These are phyloP conservation scores for Catharanthus roseus DNA, from an alignment of 257 asterid species.

Conservation along the genomic window DNA sequence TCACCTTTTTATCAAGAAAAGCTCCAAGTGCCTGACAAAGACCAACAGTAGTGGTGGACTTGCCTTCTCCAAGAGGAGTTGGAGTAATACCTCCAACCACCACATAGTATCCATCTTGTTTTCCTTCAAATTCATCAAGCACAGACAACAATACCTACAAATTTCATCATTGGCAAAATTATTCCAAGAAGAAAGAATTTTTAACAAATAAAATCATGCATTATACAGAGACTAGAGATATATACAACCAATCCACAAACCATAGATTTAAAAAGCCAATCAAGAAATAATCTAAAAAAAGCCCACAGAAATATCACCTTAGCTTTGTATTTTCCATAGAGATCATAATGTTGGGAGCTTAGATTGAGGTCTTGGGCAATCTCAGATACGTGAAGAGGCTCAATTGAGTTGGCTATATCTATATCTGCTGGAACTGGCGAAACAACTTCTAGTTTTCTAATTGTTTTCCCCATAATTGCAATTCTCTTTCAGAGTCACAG, in stretches of 20 bases:
- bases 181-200: background rate
- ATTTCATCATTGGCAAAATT: conserved; percentile 3
- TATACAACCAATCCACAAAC: no score
- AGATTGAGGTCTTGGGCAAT: conserved; percentile 78
- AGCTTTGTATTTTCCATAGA: conserved; percentile 85
- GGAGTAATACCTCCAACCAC: conserved; percentile 98
- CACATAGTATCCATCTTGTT: conserved; percentile 81
- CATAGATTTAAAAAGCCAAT: no score
- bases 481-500: background rate
- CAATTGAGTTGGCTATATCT: conserved; percentile 88
- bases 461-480: conserved; percentile 59
- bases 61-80: conserved; percentile 99
- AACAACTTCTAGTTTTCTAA: conserved; percentile 60
- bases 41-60: conserved; percentile 95
- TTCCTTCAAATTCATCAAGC: conserved; percentile 62
- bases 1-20: conserved; percentile 90
- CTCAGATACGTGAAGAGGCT: conserved; percentile 73
- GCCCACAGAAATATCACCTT: conserved; percentile 42
- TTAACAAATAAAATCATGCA: background rate
- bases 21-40: conserved; percentile 98
- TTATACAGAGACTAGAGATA: no score
- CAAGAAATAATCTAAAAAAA: background rate
- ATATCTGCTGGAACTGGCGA: conserved; percentile 95
- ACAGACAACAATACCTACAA: conserved; percentile 70
- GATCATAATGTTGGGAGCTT: conserved; percentile 65